Base-by-base conservation (phyloP, 495 filamentous ascomycete genomes). In the Penicillium waksmanii region DNA sequence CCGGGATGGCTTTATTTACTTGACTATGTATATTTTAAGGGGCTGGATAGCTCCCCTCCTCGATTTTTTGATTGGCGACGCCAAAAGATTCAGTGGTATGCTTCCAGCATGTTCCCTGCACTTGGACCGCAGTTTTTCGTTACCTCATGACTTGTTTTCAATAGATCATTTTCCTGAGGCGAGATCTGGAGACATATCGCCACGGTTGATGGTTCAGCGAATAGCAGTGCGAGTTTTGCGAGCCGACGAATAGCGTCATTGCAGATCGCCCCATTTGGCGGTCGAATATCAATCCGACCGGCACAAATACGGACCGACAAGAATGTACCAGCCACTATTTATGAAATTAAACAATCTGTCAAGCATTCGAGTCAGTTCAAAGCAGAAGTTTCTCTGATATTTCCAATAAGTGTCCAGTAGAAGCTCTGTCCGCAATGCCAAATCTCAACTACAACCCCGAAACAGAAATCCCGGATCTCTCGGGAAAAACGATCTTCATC, bases 401-500 rank as follows among this genome's bases (percentile, higher is more conserved):
- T 38, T 38, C 12, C 12, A 38, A 3, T n/a, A 3, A n/a, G 12
- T 38, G 11, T 38, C 36, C 36, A 5, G 17, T 5, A 9, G 5
- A 44, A 18, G 21, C 4, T 48, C 11, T 5, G 2, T 5, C 1
- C 18, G 9, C n/a, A 31, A 64, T 60, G 61, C 44, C 51, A 23
- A 47, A 19, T 15, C 43, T 47, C 21, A 49, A 61, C 17, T 62
- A 48, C 60, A 65, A 69, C 43, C 61, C 68, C 2, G 57, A 70
- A n/a, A 64, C 13, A 15, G 83, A 85, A 19, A 83, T 87, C 21
- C 82, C 83, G 3, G 69, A 80, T 43, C 79, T 87, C 11, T 44
- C 70, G 0, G 81, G 75, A 4, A 84, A 80, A 56, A 77, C 83
- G 21, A 80, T 87, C 25, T 70, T 87, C 40, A 69, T 88, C 23